Evolutionary conservation across 768 basidiomycete species (phyloP), one percentile per base, ranked within the genome.

Genomic region (Trametes maxima): DNA sequence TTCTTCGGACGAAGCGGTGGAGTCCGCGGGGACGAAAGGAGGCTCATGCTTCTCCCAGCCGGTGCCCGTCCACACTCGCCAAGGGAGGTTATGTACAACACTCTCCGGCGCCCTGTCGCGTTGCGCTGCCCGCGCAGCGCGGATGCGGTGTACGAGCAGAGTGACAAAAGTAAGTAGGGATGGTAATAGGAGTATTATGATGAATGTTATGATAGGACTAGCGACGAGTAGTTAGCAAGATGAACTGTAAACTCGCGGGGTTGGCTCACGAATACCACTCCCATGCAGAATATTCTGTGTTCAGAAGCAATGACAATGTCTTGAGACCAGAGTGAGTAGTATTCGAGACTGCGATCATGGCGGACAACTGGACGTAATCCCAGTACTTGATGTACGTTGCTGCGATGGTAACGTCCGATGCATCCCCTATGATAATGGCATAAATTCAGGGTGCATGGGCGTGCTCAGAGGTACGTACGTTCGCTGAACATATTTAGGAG

Each of bases 401-500:
- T 0, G 94, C 83, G 67, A 94, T 95, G 50, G 71, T 78, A 63
- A 98, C 86, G 70, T 94, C 91, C 22, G 89, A 88, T 2, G 95
- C 85, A 70, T 96, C 94, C 69, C 85, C 94, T 92, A 58, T 48
- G 44, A 19, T 46, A 7, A 7, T 22, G 1, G 56, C 53, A 63
- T 59, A 51, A 60, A 40, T 35, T 54, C 24, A 63, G 46, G 37
- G 28, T 57, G 51, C 7, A 63, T 22, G 44, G 43, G 60, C 48
- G 53, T 53, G 53, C 21, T 50, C 50, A 28, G 48, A 54, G 40
- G 24, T 37, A 70, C 60, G 70, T 81, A 91, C 95, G 90, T 74
- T 90, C 91, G 73, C 89, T 92, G 76, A 91, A 97, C 92, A 97
- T 95, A 68, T 90, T 94, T 54, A 95, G 82, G 62, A 97, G 79